Evolutionary conservation across 257 asterid species (phyloP).

Genomic region (Jacaranda mimosifolia): DNA sequence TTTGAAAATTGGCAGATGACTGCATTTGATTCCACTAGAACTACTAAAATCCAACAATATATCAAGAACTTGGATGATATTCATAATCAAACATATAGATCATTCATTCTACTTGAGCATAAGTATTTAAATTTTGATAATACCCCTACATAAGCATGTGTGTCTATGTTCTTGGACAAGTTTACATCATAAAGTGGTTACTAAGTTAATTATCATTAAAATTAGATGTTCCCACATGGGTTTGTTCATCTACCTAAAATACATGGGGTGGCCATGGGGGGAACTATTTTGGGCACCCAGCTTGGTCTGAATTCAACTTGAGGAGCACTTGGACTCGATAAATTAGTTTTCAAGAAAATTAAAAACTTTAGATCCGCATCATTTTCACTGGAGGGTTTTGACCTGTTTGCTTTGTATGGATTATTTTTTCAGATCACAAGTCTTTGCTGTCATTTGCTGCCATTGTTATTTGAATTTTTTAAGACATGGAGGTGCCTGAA

Average conservation of each 20-base stretch:
- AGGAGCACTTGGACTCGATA: neutral
- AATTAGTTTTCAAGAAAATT: neutral
- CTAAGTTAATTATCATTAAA: slow-evolving; percentile 45
- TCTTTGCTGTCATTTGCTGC: slow-evolving; percentile 28
- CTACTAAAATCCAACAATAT: no score
- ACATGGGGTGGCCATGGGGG: slow-evolving; percentile 41
- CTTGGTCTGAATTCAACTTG: neutral
- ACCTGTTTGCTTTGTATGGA: neutral
- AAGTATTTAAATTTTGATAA: neutral
- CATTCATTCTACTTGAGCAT: neutral
- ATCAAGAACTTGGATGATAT: no score
- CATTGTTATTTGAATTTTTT: neutral
- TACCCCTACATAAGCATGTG: no score
- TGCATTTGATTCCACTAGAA: no score
- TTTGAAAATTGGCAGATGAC: no score
- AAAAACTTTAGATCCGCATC: neutral
- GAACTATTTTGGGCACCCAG: neutral
- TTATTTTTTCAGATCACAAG: neutral
- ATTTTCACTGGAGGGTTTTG: neutral
- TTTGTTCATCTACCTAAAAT: slow-evolving; percentile 44
- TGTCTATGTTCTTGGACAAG: slow-evolving; percentile 1
- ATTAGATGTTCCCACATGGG: slow-evolving; percentile 48
- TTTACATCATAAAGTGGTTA: slow-evolving; percentile 43
- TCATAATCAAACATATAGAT: no score
- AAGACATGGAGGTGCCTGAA: neutral